Base-by-base conservation (phyloP, 768 basidiomycete genomes). In the Hydnomerulius pinastri region DNA sequence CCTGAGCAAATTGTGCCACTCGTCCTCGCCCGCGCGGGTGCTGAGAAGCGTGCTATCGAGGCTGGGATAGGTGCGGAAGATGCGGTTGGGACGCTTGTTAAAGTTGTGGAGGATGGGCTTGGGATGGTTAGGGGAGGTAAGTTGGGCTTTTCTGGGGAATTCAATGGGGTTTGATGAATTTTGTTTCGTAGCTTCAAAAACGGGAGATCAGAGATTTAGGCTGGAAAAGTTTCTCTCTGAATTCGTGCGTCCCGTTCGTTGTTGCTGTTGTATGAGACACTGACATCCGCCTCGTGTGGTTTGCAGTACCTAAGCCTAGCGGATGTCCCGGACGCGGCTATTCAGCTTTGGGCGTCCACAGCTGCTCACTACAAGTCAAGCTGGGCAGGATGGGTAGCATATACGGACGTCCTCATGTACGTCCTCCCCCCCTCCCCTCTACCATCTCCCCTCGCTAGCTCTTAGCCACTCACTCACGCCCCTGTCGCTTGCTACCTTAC, bases 161-260 rank as follows among this genome's bases (percentile, higher is more conserved):
- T 23, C 18, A 9, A 28, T 29, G 35, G 2, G 42, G 30, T 9
- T 53, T 51, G 13, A 55, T 10, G 21, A 9, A 36, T 25, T 47
- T 17, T 6, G 44, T 43, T 46, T 37, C 24, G 37, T 54, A 90
- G 87, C 79, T 25, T 80, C 81, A 0, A 77, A 79, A 52, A 64
- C 72, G 3, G 92, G 92, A 2, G 96, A 98, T 67, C 73, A 85
- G 2, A 80, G 83, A 37, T 72, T 91, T 42, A 81, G 88, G 40
- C 70, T 98, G 25, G 95, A 99, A 65, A 93, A 88, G 58, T 92
- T 85, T 63, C 74, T 95, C 15, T 78, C 86, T 33, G 78, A 81
- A 39, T 72, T 90, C 42, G 95, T 96, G 62, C 55, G 89, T 77
- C 6, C 12, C 40, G 27, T 28, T 24, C 23, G 24, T 9, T 33